A percentile compares a stretch with the other conserved stretches of the same genome.
Evolutionary conservation across 805 yeast genomes (phyloP).

Genomic region (Candida krabiensis): DNA sequence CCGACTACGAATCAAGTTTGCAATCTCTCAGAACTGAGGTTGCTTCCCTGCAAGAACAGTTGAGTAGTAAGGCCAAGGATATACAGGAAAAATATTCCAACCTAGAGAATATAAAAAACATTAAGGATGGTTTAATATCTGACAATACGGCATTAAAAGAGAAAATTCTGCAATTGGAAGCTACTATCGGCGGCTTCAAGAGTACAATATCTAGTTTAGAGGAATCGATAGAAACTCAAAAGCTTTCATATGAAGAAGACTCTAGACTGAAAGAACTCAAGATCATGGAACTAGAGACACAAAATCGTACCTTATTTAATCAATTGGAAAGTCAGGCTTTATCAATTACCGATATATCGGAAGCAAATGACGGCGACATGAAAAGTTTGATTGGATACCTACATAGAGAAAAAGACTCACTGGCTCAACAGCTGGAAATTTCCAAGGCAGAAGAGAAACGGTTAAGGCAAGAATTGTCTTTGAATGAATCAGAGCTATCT

Average conservation of each 20-base stretch:
- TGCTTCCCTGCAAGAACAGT: constrained; percentile 22
- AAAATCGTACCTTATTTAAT: constrained; percentile 64
- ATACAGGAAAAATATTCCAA: constrained; percentile 27
- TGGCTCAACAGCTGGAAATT: constrained; percentile 57
- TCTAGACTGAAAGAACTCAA: constrained; percentile 45
- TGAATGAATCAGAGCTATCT: constrained; percentile 49
- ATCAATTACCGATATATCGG: constrained; percentile 15
- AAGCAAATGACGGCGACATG: constrained; percentile 33
- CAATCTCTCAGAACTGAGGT: constrained; percentile 33
- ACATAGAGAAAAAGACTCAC: constrained; percentile 73
- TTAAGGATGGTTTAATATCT: constrained; percentile 16
- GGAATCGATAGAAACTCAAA: constrained; percentile 47
- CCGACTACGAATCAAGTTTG: constrained; percentile 33
- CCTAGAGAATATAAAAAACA: constrained; percentile 29
- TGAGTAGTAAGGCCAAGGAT: constrained; percentile 18
- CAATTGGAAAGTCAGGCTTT: constrained; percentile 50
- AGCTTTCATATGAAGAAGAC: constrained; percentile 43
- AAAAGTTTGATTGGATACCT: constrained; percentile 59
- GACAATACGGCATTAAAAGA: constrained; percentile 19
- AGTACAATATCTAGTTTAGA: constrained; percentile 36
- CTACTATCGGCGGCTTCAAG: constrained; percentile 34
- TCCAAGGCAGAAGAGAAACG: constrained; percentile 54
- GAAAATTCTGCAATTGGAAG: constrained; percentile 37
- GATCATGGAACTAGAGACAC: constrained; percentile 59
- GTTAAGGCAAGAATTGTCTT: constrained; percentile 49